phyloP scores from a whole-genome alignment of 169 alveolate species.

The Plasmodium falciparum region DNA sequence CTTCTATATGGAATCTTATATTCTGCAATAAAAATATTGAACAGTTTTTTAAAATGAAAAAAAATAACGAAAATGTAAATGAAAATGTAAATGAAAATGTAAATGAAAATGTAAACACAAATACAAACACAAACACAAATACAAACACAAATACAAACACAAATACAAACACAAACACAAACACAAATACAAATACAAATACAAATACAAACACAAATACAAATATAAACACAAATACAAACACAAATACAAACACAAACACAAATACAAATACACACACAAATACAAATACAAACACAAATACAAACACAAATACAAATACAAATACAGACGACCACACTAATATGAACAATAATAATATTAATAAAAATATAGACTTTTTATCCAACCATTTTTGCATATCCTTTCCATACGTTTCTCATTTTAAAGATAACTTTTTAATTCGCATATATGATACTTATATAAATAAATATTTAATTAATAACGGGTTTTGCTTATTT shows the following conservation, averaged over 20 bases:
- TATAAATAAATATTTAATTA: conserved; percentile 25
- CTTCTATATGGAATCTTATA: conserved; percentile 48
- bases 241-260: not conserved
- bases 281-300: not conserved
- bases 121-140: not conserved
- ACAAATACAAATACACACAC: not conserved
- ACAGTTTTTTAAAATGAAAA: not conserved
- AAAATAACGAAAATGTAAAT: not conserved
- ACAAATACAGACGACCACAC: not conserved
- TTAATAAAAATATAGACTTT: not conserved
- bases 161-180: not conserved
- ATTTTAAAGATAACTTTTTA: conserved; percentile 6
- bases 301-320: not conserved
- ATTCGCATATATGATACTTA: conserved; percentile 34
- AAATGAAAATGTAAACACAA: not conserved
- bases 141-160: not conserved
- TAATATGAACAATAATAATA: not conserved
- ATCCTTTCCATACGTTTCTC: not conserved
- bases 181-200: not conserved
- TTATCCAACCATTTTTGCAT: not conserved
- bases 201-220: not conserved
- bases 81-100: not conserved
- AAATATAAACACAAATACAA: not conserved
- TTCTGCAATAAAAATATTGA: not conserved
- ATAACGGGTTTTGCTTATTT: conserved; percentile 25